Base-by-base conservation (phyloP, 768 basidiomycete genomes). In the Agrocybe pediades region DNA sequence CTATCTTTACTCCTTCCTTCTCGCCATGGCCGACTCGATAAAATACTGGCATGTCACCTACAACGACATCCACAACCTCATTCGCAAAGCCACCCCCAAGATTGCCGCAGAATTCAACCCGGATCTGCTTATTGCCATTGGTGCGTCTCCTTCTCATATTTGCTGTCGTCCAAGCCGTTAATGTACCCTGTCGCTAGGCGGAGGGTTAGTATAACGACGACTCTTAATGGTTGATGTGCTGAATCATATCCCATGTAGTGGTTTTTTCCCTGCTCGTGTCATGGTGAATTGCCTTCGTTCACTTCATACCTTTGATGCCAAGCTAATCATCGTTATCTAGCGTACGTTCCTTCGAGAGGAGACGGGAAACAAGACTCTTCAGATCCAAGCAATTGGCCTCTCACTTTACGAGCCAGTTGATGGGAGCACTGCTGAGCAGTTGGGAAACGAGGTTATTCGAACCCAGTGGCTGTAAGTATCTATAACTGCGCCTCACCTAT, bases 341-440 rank as follows among this genome's bases (percentile, higher is more conserved):
- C 85, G 93, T 46, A 95, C 95, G 0, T 95, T 93, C 74, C 76
- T 95, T 57, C 88, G 89, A 65, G 81, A 85, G 65, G 70, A 81
- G 16, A 77, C 82, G 2, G 80, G 79, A 24, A 87, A 90, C 62
- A 84, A 83, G 61, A 87, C 90, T 52, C 85, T 98, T 47, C 90
- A 92, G 43, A 97, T 98, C 59, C 92, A 95, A 69, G 96, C 97
- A 4, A 98, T 99, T 59, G 95, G 97, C 2, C 83, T 99, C 26
- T 95, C 94, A 5, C 79, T 99, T 2, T 99, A 99, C 62, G 97
- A 99, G 68, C 84, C 90, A 23, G 77, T 98, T 16, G 86, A 86
- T 5, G 92, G 87, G 16, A 81, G 84, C 3, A 84, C 84, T 1
- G 84, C 71, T 24, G 85, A 93, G 61, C 82, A 87, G 67, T 80